Evolutionary conservation across 768 basidiomycete species (phyloP), one percentile per base, ranked within the genome.

Genomic region (Lentinula sp.): DNA sequence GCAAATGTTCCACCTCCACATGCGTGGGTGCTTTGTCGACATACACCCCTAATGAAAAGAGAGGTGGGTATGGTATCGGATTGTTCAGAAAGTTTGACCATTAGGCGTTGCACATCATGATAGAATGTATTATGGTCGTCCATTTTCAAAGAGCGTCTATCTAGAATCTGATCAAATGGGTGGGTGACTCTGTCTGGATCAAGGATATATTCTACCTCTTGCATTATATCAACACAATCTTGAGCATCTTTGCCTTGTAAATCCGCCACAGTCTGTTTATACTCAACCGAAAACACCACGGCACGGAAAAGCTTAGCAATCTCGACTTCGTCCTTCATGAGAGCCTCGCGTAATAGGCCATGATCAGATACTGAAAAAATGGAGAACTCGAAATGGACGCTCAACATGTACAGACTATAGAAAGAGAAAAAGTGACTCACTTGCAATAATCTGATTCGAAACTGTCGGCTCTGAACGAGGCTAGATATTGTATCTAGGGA

Each of bases 221-320:
- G 66, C 6, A 67, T 63, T 10, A 67, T 56, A 42, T 67, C 66
- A 2, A 67, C 62, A 28, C 62, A 64, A 43, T 59, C 50, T 50
- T 67, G 66, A 15, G 66, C 65, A 51, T 64, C 66, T 35, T 54
- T 62, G 13, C 63, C 65, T 37, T 62, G 62, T n/a, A 67, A 62
- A 12, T 50, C 60, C 18, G 63, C 23, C n/a, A 67, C 45, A 2
- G 46, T 58, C 54, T 64, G 61, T 52, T 66, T 66, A 28, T 58
- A 32, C 12, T 32, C 37, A 5, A 64, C 65, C 8, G 57, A 53
- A 46, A 46, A 55, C 12, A 63, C 41, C 0, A 61, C 55, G 0
- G 18, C 15, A 18, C 60, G 56, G 49, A 67, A 58, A 32, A 64
- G 60, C 53, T 39, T 23, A 1, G 60, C 63, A 16, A 67, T 42